phyloP scores from a whole-genome alignment of 495 filamentous ascomycete genomes.

The Bombardia bombarda region DNA sequence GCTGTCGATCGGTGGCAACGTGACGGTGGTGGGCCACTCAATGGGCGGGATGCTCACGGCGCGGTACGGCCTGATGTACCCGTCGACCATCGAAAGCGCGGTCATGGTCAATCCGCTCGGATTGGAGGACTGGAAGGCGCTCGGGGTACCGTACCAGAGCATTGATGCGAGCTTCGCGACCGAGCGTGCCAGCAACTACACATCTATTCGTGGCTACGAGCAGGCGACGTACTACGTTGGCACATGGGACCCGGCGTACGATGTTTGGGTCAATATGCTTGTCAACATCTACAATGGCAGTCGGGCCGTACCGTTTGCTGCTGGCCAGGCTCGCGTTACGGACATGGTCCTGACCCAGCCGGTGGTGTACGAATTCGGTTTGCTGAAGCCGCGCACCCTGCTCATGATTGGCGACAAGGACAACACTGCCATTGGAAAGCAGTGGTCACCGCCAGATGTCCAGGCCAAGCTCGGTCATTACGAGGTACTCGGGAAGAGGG shows the following conservation, averaged over 20 bases:
- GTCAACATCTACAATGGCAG: slow-evolving; percentile 32
- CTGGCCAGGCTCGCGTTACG: slow-evolving; percentile 27
- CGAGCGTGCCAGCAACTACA: slow-evolving; percentile 28
- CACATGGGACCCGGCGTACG: slow-evolving; percentile 27
- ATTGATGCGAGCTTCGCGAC: slow-evolving; percentile 20
- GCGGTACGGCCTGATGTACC: slow-evolving; percentile 37
- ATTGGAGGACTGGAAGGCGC: slow-evolving; percentile 36
- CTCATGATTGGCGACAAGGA: slow-evolving; percentile 34
- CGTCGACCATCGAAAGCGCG: slow-evolving; percentile 17
- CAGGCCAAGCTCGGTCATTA: slow-evolving; percentile 32
- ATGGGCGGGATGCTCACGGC: slow-evolving; percentile 39
- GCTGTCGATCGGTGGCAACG: slow-evolving; percentile 9
- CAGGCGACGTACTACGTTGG: slow-evolving; percentile 37
- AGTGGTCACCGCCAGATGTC: slow-evolving; percentile 35
- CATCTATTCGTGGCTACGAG: slow-evolving; percentile 30
- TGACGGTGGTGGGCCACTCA: slow-evolving; percentile 38
- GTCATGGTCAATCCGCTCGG: slow-evolving; percentile 34
- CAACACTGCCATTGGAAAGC: slow-evolving; percentile 37
- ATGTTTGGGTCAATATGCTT: slow-evolving; percentile 40
- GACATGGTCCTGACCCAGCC: slow-evolving; percentile 39
- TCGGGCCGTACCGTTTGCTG: slow-evolving; percentile 21
- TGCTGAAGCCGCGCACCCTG: slow-evolving; percentile 26
- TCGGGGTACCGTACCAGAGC: slow-evolving; percentile 31
- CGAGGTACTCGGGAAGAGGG: slow-evolving; percentile 31
- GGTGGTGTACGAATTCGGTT: slow-evolving; percentile 33